Base-by-base conservation (phyloP, 2,329 filamentous ascomycete species). In the Rhynchosporium graminicola region DNA sequence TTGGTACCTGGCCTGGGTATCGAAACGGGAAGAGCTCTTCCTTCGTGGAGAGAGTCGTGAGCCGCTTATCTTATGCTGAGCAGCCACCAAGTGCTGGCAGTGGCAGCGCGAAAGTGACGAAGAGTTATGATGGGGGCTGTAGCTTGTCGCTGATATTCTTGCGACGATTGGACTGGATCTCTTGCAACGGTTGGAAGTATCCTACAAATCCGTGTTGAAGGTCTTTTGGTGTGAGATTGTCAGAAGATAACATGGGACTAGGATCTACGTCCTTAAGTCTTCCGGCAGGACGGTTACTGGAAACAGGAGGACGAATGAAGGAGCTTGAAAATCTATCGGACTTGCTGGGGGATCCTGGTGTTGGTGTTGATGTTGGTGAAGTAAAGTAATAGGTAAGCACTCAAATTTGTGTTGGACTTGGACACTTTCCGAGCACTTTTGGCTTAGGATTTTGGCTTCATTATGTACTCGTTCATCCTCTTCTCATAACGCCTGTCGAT, bases 61-160 rank as follows among this genome's bases (percentile, higher is more conserved):
- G 40, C 61, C 54, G 63, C 64, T 65, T 70, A 71, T 36, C 20
- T 6, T 5, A 10, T 68, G 65, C 69, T 71, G 70, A 71, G 69
- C 58, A 64, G 43, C 36, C 57, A 51, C 57, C 63, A 31, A 54
- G 57, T 59, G 58, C 61, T 63, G 61, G 46, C 59, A 64, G 63
- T 63, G 61, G 46, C 59, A 64, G 63, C 65, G 61, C 64, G 60
- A 69, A 46, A 51, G 58, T 48, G 28, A 42, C 40, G 42, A 60
- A 50, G 33, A 62, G 29, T 20, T 26, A 47, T 28, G 59, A 40
- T 47, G 40, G 45, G 51, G 48, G 46, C 28, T 46, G 28, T n/a
- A 46, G 50, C 36, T 29, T 13, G 45, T n/a, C 43, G 59, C 33
- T 40, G 36, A 26, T 28, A 12, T 57, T 51, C 45, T 26, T n/a